Base-by-base conservation (phyloP, 345 rosid genomes). In the Punica granatum region DNA sequence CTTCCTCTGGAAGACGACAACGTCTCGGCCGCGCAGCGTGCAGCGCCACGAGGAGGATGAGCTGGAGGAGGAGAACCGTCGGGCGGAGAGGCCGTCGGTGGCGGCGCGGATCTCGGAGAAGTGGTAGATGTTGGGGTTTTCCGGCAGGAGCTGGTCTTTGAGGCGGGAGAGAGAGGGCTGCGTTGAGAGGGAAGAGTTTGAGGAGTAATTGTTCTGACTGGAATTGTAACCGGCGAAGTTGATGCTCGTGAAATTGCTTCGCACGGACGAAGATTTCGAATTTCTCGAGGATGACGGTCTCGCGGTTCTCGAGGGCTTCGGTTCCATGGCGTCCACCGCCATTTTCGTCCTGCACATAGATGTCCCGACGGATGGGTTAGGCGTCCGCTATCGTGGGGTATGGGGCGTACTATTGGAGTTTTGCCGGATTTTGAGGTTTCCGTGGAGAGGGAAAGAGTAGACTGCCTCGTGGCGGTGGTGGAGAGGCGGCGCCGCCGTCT, bases 11-110 rank as follows among this genome's bases (percentile, higher is more conserved):
- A 74, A 81, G 39, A 81, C 69, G 69, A 78, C 58, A 11, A 74
- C 73, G 58, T 78, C 75, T 1, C 13, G 34, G 61, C 66, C 69
- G 18, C 79, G 78, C 36, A 81, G 53, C 39, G 63, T 11, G 80
- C 80, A 78, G 63, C 80, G 85, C 85, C 85, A 81, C 33, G 85
- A 77, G 14, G 82, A 65, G 61, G 70, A 28, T 44, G 82, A 25
- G 73, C 76, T 67, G 37, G 79, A 67, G 18, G 80, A 28, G 37
- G 81, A 78, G 73, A 74, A 42, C 41, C 73, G 75, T 25, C 72
- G 73, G 56, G 73, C 63, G 68, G 76, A 82, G 77, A 81, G 76
- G 79, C 74, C 76, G 61, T 70, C 66, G 67, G 82, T 81, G 75
- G 82, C 80, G 67, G 80, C 36, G 19, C 74, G 76, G 66, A 81